Conservation (phyloP, 2,329 filamentous ascomycete genomes). For the Fusarium sp. region DNA sequence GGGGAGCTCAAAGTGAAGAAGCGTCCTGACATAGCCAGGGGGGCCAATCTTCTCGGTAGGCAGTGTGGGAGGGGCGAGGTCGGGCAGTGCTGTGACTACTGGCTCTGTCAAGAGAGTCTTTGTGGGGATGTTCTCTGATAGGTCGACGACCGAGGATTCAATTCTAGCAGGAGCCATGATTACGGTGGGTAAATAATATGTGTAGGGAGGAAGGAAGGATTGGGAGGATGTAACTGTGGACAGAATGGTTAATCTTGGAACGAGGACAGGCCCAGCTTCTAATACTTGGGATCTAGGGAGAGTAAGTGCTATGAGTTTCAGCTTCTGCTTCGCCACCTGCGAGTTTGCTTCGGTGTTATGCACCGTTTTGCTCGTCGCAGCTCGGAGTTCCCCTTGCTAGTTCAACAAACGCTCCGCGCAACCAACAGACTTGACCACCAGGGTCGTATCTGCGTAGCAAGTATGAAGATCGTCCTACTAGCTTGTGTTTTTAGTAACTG, state of each 20-base stretch:
- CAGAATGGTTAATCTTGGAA: neutral
- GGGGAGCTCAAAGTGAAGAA: conserved; percentile 20
- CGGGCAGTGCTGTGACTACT: conserved; percentile 7
- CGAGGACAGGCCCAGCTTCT: conserved; percentile 13
- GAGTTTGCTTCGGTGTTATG: neutral
- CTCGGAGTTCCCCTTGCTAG: neutral
- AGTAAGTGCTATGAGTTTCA: neutral
- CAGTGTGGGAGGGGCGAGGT: conserved; percentile 24
- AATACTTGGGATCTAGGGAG: conserved; percentile 6
- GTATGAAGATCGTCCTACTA: neutral
- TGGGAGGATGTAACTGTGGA: conserved; percentile 1
- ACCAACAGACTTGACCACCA: neutral
- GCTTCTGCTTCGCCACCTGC: neutral
- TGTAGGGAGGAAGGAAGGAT: neutral
- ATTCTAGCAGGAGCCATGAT: conserved; percentile 15
- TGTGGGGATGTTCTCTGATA: conserved; percentile 1
- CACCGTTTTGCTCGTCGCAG: neutral
- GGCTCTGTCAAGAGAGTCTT: conserved; percentile 3
- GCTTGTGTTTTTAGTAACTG: neutral
- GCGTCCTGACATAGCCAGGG: conserved; percentile 20
- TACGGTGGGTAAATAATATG: neutral
- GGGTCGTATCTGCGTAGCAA: neutral
- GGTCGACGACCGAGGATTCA: conserved; percentile 3
- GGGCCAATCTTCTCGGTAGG: conserved; percentile 24
- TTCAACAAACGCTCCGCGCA: no score